Conservation (phyloP, 208 protist genomes). For the Kentomonas sorsogonicus region DNA sequence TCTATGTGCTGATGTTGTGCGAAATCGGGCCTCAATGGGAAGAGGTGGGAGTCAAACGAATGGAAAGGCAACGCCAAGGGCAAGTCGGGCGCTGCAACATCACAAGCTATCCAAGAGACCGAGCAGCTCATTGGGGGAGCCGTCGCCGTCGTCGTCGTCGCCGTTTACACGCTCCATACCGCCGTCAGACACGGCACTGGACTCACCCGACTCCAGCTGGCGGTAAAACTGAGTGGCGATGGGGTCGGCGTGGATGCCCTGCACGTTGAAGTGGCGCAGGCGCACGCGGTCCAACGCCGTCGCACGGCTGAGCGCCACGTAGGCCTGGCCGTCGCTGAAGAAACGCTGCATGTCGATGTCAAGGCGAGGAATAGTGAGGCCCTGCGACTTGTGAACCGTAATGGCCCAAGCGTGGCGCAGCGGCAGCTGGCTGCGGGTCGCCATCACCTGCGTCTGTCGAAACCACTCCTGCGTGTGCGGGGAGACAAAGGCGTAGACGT, state of each 20-base stretch:
- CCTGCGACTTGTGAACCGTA: conserved; percentile 95
- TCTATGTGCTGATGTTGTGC: no score
- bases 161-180: no score
- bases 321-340: conserved; percentile 60
- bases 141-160: no score
- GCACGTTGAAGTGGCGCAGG: conserved; percentile 34
- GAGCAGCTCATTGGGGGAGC: no score
- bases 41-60: no score
- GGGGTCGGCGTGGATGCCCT: conserved; percentile 33
- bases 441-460: conserved; percentile 22
- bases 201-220: conserved; percentile 17
- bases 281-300: conserved; percentile 38
- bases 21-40: no score
- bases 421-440: conserved; percentile 74
- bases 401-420: conserved; percentile 92
- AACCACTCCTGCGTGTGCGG: conserved; percentile 34
- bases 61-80: no score
- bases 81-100: no score
- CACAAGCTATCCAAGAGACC: no score
- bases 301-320: conserved; percentile 70
- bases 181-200: no score
- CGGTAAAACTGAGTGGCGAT: conserved; percentile 46
- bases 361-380: conserved; percentile 65
- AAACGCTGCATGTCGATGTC: conserved; percentile 57
- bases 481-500: conserved; percentile 44